Conservation (phyloP, 768 basidiomycete species). For the Obba rivulosa region DNA sequence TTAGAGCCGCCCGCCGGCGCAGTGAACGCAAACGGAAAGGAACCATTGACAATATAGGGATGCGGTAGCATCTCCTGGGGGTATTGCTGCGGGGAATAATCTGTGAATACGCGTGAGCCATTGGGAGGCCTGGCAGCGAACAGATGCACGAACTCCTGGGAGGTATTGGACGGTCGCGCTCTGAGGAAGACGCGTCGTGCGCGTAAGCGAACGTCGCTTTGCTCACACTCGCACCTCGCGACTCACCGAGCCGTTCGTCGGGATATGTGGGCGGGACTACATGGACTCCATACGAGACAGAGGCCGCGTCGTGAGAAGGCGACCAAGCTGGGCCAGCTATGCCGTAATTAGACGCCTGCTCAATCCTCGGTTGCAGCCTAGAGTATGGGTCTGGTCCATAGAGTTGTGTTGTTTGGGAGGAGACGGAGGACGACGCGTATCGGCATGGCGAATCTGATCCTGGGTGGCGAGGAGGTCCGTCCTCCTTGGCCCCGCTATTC, state of each 20-base stretch:
- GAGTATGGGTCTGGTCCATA: conserved; percentile 14
- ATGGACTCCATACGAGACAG: conserved; percentile 36
- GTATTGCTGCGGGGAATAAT: conserved; percentile 9
- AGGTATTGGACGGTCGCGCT: background rate
- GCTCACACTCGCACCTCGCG: background rate
- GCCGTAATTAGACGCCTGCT: conserved; percentile 20
- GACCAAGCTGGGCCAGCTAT: conserved; percentile 21
- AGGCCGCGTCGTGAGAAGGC: conserved; percentile 31
- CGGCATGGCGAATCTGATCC: conserved; percentile 30
- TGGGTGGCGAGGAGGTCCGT: conserved; percentile 29
- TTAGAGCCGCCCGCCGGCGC: conserved; percentile 16
- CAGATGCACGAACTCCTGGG: background rate
- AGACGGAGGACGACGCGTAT: conserved; percentile 27
- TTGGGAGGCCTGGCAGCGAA: too few relatives aligned
- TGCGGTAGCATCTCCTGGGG: conserved; percentile 12
- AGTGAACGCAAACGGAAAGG: conserved; percentile 11
- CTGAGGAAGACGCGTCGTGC: background rate
- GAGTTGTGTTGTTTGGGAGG: conserved; percentile 6
- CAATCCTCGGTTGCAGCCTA: conserved; percentile 15
- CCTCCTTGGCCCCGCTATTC: conserved; percentile 36
- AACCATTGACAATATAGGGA: conserved; percentile 13
- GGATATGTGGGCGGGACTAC: conserved; percentile 48
- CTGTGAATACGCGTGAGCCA: conserved; percentile 3
- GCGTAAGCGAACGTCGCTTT: background rate
- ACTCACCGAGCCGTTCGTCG: conserved; percentile 54